Percentiles rank a stretch among this genome's conserved stretches.
phyloP scores from a whole-genome alignment of 2,329 filamentous ascomycete species.

The Penicillium nordicum region DNA sequence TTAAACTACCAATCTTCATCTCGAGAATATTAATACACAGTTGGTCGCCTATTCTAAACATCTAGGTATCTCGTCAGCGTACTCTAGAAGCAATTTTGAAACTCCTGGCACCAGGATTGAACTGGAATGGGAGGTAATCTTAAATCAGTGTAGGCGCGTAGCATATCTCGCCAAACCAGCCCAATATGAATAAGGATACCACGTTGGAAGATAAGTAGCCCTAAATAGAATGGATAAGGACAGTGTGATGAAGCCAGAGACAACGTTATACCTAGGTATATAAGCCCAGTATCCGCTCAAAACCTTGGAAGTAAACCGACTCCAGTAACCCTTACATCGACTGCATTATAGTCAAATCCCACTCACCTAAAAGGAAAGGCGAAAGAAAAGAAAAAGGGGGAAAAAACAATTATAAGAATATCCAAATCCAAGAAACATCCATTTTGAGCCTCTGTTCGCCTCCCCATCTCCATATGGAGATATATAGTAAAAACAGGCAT shows the following conservation, averaged over 20 bases:
- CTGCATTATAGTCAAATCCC: neutral
- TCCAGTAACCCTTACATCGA: conserved; percentile 1
- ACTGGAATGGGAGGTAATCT: neutral
- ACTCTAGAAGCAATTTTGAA: neutral
- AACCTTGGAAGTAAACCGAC: neutral
- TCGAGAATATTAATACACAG: neutral
- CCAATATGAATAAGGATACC: neutral
- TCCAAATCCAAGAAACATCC: conserved; percentile 10
- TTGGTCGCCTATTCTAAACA: neutral
- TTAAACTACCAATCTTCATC: neutral
- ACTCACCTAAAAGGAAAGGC: neutral
- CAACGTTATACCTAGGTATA: too few species aligned
- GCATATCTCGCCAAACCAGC: neutral
- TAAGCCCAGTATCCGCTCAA: neutral
- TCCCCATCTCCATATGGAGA: conserved; percentile 1
- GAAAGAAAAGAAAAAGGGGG: conserved; percentile 1
- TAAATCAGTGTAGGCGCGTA: too few species aligned
- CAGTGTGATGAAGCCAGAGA: neutral
- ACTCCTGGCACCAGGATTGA: neutral
- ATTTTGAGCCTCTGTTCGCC: conserved; percentile 12
- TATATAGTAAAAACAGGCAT: conserved; percentile 11
- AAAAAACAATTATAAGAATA: neutral
- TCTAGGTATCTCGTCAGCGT: neutral
- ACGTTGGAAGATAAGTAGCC: neutral
- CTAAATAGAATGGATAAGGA: neutral